Conservation (phyloP, 2,329 filamentous ascomycete genomes). For the Penicillium sp. region DNA sequence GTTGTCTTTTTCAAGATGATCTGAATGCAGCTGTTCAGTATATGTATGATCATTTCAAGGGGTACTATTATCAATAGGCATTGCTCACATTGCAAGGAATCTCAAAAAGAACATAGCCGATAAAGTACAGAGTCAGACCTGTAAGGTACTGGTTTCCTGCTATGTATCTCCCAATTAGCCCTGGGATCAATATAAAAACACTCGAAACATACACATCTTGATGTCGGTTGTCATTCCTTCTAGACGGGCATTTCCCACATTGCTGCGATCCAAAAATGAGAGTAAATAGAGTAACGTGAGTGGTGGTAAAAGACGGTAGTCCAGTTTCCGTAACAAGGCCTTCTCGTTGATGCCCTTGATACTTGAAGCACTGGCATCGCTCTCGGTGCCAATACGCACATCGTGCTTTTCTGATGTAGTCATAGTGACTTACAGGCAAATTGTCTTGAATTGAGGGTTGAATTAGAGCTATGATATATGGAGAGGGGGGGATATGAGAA, state of each 20-base stretch:
- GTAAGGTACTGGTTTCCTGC: constrained; percentile 35
- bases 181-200: background rate
- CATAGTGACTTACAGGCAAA: background rate
- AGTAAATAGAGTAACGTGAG: constrained; percentile 27
- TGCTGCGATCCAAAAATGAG: constrained; percentile 2
- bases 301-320: constrained; percentile 37
- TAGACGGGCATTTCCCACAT: constrained; percentile 6
- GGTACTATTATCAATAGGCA: background rate
- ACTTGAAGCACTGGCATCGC: constrained; percentile 4
- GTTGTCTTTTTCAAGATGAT: constrained; percentile 34
- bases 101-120: constrained; percentile 35
- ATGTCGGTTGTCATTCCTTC: constrained; percentile 24
- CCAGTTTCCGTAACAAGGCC: constrained; percentile 38
- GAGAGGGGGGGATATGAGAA: background rate
- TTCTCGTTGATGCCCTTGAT: constrained; percentile 31
- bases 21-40: background rate
- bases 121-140: constrained; percentile 33
- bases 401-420: constrained; percentile 6
- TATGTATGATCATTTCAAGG: background rate
- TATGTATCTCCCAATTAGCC: constrained; percentile 10
- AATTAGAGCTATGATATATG: background rate
- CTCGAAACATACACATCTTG: constrained; percentile 28
- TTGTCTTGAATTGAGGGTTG: background rate
- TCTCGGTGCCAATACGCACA: background rate
- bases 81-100: constrained; percentile 33